Evolutionary conservation across 2,329 filamentous ascomycete species (phyloP), one percentile per base, ranked within the genome.

Genomic region (Periconia sp.): DNA sequence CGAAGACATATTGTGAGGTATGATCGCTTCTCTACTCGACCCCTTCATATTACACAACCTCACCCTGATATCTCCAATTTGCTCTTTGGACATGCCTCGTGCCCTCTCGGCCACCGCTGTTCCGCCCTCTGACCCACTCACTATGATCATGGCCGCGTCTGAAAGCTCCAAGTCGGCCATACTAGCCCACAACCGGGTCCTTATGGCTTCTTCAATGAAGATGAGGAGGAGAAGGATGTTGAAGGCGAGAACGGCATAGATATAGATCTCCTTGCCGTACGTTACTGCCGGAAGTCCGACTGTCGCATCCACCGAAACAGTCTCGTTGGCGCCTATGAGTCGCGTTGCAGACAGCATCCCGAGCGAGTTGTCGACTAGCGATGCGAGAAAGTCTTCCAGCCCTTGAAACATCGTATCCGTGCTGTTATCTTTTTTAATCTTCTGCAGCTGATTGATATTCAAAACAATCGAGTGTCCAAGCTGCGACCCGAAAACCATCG

Each of bases 361-460:
- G 11, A 34, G 29, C 17, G 32, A 26, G 17, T 46, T 46, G 28
- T 46, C 43, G 7, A 41, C 30, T 10, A 46, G 25, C n/a, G 28
- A 35, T 15, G 32, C 43, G 17, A 46, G 18, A 16, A 32, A 41
- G 28, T 37, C 26, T 19, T 41, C 22, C 3, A 46, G 24, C 5
- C 32, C 38, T 29, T 30, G 13, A 22, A 17, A 34, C 12, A 32
- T 7, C 8, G 30, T 40, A 5, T 25, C 22, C 11, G 21, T 32
- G 16, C 30, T 25, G 17, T 26, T 40, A 22, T 42, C 28, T 5
- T 24, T 21, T 16, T 17, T 35, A 4, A 42, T 17, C 31, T 30
- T 11, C 2, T 22, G 24, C 11, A 42, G 39, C 24, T 36, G 23
- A n/a, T 42, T 42, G 39, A 42, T 30, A 19, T 42, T 42, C 9